A percentile compares a stretch with the other conserved stretches of the same genome.
phyloP scores from a whole-genome alignment of 495 filamentous ascomycete species.

The Aspergillus leporis region DNA sequence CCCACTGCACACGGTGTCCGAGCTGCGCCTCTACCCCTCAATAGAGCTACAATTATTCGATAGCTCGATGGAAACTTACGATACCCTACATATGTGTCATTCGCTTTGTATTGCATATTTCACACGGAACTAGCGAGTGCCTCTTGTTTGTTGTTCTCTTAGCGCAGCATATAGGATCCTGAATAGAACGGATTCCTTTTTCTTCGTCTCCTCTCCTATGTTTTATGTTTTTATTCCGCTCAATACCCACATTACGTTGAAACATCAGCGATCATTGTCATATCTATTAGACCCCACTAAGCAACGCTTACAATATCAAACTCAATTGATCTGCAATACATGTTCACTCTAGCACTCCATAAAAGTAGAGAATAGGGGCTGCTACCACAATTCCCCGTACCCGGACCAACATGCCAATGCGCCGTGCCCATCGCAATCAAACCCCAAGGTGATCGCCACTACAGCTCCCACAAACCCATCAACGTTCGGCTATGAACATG shows the following conservation, averaged over 20 bases:
- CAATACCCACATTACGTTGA: constrained; percentile 1
- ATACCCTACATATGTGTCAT: not conserved
- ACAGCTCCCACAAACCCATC: not conserved
- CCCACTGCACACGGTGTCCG: not conserved
- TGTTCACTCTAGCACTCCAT: not conserved
- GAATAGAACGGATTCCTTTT: constrained; percentile 2
- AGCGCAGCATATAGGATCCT: not conserved
- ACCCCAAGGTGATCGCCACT: constrained; percentile 7
- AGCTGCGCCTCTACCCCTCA: not conserved
- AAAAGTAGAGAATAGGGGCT: not conserved
- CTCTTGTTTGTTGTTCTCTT: not conserved
- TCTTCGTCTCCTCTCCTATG: not conserved
- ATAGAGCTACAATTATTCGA: not conserved
- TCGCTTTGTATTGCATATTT: constrained; percentile 2
- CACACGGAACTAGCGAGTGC: not conserved
- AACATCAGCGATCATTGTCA: not conserved
- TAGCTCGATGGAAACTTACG: not conserved
- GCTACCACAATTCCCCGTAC: not conserved
- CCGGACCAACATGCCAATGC: not conserved
- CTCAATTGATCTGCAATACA: not conserved
- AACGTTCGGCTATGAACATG: not conserved
- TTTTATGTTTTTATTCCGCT: not conserved
- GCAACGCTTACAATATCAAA: constrained; percentile 2
- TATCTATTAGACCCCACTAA: not conserved
- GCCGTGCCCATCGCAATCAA: constrained; percentile 6